These are phyloP conservation scores for Tuber brumale DNA, from an alignment of 495 filamentous ascomycete genomes.

Conservation along the genomic window DNA sequence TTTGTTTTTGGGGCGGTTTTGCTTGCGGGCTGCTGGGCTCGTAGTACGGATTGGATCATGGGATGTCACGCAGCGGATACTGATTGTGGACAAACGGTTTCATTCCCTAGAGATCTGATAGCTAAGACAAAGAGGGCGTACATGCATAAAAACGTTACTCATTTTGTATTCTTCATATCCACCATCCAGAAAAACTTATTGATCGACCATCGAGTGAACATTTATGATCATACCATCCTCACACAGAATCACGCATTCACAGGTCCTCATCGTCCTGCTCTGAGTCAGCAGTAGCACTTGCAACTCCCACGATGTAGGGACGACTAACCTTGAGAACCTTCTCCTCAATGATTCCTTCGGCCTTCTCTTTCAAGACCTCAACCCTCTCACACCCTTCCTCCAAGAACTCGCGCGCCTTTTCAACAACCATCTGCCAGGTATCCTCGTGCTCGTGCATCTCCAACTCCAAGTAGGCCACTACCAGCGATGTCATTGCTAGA, in stretches of 20 bases:
- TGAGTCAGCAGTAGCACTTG: not conserved
- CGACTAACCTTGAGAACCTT: not conserved
- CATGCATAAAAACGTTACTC: not conserved
- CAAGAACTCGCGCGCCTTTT: conserved; percentile 49
- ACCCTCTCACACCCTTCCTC: not conserved
- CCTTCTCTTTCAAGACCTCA: not conserved
- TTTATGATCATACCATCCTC: not conserved
- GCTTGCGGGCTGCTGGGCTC: not conserved
- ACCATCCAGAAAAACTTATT: not conserved
- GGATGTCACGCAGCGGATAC: not conserved
- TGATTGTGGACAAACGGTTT: not conserved
- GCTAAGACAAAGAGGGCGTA: not conserved
- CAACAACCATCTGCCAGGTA: conserved; percentile 54
- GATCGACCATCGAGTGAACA: not conserved
- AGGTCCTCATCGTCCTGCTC: not conserved
- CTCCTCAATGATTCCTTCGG: not conserved
- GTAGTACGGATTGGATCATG: not conserved
- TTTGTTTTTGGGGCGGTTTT: not conserved
- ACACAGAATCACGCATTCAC: not conserved
- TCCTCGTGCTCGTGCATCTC: conserved; percentile 45
- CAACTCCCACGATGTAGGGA: not conserved
- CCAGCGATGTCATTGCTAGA: conserved; percentile 49
- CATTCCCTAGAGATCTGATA: not conserved
- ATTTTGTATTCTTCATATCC: not conserved
- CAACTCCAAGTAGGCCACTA: conserved; percentile 48